Conservation (phyloP, 116 monocot genomes). For the Trichopus zeylanicus region DNA sequence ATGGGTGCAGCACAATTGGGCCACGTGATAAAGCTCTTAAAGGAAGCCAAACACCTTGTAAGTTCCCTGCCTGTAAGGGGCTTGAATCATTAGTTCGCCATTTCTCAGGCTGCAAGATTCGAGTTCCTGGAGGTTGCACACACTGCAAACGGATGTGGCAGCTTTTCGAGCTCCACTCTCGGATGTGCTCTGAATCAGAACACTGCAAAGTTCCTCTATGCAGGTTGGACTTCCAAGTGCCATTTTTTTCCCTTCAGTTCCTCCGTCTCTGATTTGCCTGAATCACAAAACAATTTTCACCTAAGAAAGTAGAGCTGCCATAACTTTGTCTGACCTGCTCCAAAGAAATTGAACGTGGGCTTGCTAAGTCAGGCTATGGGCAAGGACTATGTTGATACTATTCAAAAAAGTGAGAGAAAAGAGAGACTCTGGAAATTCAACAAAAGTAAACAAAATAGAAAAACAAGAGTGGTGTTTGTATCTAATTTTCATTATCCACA, state of each 20-base stretch:
- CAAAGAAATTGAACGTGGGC: too few species aligned
- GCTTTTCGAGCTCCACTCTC: conserved; percentile 43
- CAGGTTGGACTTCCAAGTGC: conserved; percentile 18
- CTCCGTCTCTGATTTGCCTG: too few species aligned
- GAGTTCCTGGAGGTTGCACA: conserved; percentile 30
- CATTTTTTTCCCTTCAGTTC: neutral
- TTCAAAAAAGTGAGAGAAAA: too few species aligned
- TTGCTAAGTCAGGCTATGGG: too few species aligned
- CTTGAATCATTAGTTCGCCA: conserved; percentile 37
- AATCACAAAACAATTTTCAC: too few species aligned
- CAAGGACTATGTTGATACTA: neutral
- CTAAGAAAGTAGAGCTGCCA: too few species aligned
- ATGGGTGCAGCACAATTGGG: conserved; percentile 47
- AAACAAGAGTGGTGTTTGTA: too few species aligned
- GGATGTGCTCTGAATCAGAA: conserved; percentile 24
- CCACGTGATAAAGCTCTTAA: conserved; percentile 34
- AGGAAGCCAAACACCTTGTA: conserved; percentile 12
- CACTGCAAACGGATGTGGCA: conserved; percentile 57
- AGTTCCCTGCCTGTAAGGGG: conserved; percentile 39
- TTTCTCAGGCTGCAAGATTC: conserved; percentile 31
- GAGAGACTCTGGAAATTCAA: too few species aligned
- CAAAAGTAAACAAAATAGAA: too few species aligned
- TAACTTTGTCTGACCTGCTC: too few species aligned
- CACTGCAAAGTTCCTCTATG: conserved; percentile 46
- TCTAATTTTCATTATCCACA: too few species aligned